Conservation (phyloP, 2,329 filamentous ascomycete genomes). For the Fusarium heterosporum region DNA sequence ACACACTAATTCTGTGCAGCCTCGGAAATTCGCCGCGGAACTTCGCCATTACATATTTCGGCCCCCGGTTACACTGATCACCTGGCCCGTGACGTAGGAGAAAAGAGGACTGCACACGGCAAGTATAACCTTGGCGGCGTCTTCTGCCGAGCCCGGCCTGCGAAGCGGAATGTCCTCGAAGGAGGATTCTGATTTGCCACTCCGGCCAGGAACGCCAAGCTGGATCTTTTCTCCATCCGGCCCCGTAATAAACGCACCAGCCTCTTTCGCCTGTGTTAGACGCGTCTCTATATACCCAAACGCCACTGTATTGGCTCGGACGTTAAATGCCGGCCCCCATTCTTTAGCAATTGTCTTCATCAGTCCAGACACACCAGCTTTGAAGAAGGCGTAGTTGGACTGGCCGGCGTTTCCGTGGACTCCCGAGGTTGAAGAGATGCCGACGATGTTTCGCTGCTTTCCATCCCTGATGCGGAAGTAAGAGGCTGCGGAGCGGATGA, state of each 20-base stretch:
- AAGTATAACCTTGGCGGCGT: not conserved
- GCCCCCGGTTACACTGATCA: not conserved
- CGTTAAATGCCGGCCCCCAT: conserved; percentile 64
- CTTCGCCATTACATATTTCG: not conserved
- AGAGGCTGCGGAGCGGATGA: not conserved
- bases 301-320: not conserved
- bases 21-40: no score
- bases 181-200: not conserved
- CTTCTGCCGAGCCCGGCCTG: not conserved
- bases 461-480: not conserved
- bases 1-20: no score
- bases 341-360: conserved; percentile 73
- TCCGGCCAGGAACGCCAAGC: not conserved
- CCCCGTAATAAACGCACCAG: not conserved
- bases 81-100: not conserved
- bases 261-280: not conserved
- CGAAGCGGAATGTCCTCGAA: not conserved
- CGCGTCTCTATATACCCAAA: conserved; percentile 7
- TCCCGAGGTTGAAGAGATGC: not conserved
- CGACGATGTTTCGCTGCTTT: not conserved
- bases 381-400: not conserved
- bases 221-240: not conserved
- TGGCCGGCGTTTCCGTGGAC: not conserved
- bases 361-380: not conserved
- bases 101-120: not conserved